Evolutionary conservation across 169 alveolate genomes (phyloP).

Genomic region (Cryptosporidium bovis): DNA sequence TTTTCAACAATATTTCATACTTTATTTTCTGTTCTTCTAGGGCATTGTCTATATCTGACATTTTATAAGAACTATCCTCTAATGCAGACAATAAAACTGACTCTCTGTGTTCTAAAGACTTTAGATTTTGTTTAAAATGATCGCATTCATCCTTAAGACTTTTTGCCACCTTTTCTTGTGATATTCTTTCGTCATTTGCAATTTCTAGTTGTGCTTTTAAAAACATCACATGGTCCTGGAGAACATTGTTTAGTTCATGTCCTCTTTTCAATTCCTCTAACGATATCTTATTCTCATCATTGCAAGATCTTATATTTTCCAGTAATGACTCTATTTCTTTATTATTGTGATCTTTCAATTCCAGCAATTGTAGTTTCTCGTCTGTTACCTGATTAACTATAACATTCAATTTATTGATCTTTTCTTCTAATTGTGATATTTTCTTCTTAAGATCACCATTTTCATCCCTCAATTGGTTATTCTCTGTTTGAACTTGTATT

Average conservation of each 20-base stretch:
- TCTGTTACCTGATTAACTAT: conserved; percentile 66
- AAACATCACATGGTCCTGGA: conserved; percentile 61
- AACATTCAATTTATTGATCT: conserved; percentile 33
- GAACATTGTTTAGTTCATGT: conserved; percentile 45
- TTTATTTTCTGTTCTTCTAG: conserved; percentile 53
- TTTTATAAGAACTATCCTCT: conserved; percentile 72
- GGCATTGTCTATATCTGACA: conserved; percentile 72
- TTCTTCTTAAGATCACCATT: conserved; percentile 2
- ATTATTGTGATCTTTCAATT: conserved; percentile 14
- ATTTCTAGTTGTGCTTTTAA: conserved; percentile 61
- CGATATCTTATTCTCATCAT: conserved; percentile 64
- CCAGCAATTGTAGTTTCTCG: conserved; percentile 51
- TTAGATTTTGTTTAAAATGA: conserved; percentile 34
- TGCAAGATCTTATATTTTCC: conserved; percentile 47
- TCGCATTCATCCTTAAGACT: conserved; percentile 33
- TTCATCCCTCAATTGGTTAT: conserved; percentile 8
- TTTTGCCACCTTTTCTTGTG: conserved; percentile 29
- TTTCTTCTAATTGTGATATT: conserved; percentile 36
- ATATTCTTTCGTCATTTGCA: conserved; percentile 24
- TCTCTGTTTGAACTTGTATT: conserved; percentile 63
- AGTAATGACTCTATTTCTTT: conserved; percentile 35
- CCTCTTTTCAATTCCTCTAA: conserved; percentile 64
- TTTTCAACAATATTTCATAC: conserved; percentile 37
- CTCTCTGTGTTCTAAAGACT: conserved; percentile 69
- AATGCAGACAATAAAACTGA: conserved; percentile 55